Evolutionary conservation across 2,329 filamentous ascomycete species (phyloP).

Genomic region (Ascochyta viciae-villosae): DNA sequence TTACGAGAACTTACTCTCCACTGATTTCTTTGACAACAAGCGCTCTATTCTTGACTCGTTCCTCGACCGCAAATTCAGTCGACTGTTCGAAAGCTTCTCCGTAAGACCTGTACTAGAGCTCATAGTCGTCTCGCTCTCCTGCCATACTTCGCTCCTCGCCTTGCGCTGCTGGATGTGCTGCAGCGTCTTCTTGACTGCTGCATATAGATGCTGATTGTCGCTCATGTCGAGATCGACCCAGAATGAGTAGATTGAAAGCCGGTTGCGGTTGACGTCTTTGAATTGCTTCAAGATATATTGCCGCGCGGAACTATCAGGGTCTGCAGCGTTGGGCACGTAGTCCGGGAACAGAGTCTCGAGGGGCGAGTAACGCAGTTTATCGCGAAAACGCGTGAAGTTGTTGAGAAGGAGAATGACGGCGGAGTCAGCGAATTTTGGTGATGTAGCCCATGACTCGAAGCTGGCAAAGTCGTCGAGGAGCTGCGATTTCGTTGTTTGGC

Average conservation of each 20-base stretch:
- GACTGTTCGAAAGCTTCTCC: slow-evolving; percentile 12
- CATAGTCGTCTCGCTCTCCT: slow-evolving; percentile 17
- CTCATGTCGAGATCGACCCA: slow-evolving; percentile 48
- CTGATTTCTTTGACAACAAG: slow-evolving; percentile 6
- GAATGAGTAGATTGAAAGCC: slow-evolving; percentile 43
- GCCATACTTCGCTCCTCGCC: slow-evolving; percentile 38
- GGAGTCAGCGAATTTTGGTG: slow-evolving; percentile 35
- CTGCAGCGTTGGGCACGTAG: slow-evolving; percentile 24
- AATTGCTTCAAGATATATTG: slow-evolving; percentile 43
- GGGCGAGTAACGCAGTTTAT: slow-evolving; percentile 40
- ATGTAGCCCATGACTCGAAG: slow-evolving; percentile 43
- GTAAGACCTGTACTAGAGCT: slow-evolving; percentile 8
- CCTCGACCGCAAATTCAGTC: slow-evolving; percentile 9
- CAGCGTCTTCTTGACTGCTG: slow-evolving; percentile 45
- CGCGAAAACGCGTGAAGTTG: slow-evolving; percentile 45
- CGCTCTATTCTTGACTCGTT: slow-evolving; percentile 7
- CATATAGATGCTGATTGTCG: slow-evolving; percentile 45
- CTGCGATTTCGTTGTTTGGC: slow-evolving; percentile 35
- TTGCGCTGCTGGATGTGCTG: slow-evolving; percentile 41
- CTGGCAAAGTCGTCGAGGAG: slow-evolving; percentile 40
- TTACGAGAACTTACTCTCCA: slow-evolving; percentile 7
- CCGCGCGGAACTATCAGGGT: slow-evolving; percentile 38
- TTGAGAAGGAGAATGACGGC: slow-evolving; percentile 45
- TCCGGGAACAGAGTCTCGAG: slow-evolving; percentile 42
- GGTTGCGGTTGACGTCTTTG: slow-evolving; percentile 41